Base-by-base conservation (phyloP, 768 basidiomycete genomes). In the Hebeloma cylindrosporum region DNA sequence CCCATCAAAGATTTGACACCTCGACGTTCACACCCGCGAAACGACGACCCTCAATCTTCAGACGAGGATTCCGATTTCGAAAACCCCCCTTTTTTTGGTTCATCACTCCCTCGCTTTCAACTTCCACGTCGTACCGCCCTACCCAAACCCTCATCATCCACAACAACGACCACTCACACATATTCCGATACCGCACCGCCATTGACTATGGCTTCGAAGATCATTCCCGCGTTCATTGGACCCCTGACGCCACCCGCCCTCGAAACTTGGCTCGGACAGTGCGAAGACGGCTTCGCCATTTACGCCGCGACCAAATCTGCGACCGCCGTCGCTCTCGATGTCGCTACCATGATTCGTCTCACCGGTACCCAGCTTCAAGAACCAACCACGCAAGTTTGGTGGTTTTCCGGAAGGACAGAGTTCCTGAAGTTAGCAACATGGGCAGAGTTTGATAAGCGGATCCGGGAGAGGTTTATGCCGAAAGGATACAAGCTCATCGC, bases 251-350 rank as follows among this genome's bases (percentile, higher is more conserved):
- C 44, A 14, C 36, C 35, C 1, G 44, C 34, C 10, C 14, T 45
- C 14, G 35, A 45, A 16, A 8, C 44, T 8, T 45, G 33, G 27
- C 36, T 45, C 10, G 44, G 44, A 26, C 44, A 45, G 26, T 45
- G 44, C 26, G 25, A 36, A 17, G 44, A 45, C 18, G 25, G 23
- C 4, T 45, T 45, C 26, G 36, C 33, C 7, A 45, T 45, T 28
- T 45, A 38, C 11, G 25, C 34, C 7, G 33, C 22, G 7, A 45
- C 18, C 25, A 45, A 45, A 28, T 4, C 34, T 2, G 27, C 23
- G 27, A 45, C 23, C n/a, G 9, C 44, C 11, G 35, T 28, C 1
- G 40, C 3, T 14, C n/a, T 41, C 27, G 18, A 13, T 5, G 8
- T 31, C 2, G 4, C 4, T 10, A 41, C 27, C 1, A 20, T 18